A percentile compares a stretch with the other conserved stretches of the same genome.
phyloP scores from a whole-genome alignment of 1,284 basidiomycete genomes.

The Ceratobasidium sp. region DNA sequence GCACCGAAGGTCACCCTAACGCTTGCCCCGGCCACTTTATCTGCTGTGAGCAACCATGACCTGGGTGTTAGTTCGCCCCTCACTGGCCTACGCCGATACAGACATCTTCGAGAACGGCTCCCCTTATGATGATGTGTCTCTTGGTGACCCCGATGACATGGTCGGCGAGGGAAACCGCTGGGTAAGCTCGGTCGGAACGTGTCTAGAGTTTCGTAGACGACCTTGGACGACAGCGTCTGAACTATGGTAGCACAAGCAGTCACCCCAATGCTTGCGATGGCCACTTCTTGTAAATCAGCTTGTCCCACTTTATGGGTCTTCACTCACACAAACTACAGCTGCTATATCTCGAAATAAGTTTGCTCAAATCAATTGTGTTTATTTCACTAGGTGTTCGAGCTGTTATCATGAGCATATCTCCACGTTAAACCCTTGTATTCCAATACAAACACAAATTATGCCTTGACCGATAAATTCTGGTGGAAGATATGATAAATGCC shows the following conservation, averaged over 20 bases:
- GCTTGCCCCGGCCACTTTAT: slow-evolving; percentile 38
- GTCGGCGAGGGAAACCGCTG: slow-evolving; percentile 41
- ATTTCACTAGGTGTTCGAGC: too few species aligned
- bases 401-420: too few species aligned
- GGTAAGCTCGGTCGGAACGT: neutral
- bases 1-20: slow-evolving; percentile 32
- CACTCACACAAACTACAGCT: neutral
- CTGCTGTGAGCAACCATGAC: slow-evolving; percentile 14
- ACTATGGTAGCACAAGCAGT: slow-evolving; percentile 18
- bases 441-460: too few species aligned
- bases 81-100: neutral
- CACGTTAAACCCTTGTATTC: too few species aligned
- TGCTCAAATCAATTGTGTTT: too few species aligned
- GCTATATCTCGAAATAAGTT: slow-evolving; percentile 32
- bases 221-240: neutral
- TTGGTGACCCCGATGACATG: slow-evolving; percentile 35
- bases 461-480: too few species aligned
- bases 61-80: too few species aligned
- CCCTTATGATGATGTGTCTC: slow-evolving; percentile 18
- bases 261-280: slow-evolving; percentile 24
- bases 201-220: too few species aligned
- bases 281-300: neutral
- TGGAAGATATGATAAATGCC: too few species aligned
- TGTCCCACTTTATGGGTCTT: neutral
- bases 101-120: slow-evolving; percentile 22